A percentile compares a stretch with the other conserved stretches of the same genome.
Conservation (phyloP, 345 rosid genomes). For the Camelina laxa region DNA sequence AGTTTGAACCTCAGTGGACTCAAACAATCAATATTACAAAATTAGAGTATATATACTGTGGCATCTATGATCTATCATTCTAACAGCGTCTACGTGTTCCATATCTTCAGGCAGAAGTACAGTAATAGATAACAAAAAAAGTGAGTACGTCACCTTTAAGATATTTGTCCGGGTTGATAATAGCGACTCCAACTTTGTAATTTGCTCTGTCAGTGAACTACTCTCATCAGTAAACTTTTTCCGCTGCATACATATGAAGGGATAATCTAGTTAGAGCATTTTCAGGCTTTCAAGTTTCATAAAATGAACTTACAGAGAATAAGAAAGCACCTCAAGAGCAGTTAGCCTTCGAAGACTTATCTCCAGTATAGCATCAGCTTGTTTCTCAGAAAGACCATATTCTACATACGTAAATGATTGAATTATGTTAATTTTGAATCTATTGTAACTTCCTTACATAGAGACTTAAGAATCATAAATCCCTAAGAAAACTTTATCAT, state of each 20-base stretch:
- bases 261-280: constrained; percentile 17
- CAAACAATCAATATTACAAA: neutral
- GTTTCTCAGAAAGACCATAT: constrained; percentile 79
- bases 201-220: constrained; percentile 65
- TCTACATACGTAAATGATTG: constrained; percentile 47
- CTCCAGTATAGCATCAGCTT: constrained; percentile 89
- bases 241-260: constrained; percentile 54
- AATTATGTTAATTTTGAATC: neutral
- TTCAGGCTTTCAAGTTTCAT: neutral
- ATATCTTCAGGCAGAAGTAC: neutral
- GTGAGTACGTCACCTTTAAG: constrained; percentile 61
- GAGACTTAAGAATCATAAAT: neutral
- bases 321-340: constrained; percentile 73
- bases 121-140: constrained; percentile 2
- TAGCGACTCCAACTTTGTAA: constrained; percentile 70
- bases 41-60: neutral
- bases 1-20: constrained; percentile 3
- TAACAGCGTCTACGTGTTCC: neutral
- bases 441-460: neutral
- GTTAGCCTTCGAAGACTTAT: constrained; percentile 80
- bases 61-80: constrained; percentile 5
- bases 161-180: constrained; percentile 74
- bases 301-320: neutral
- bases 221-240: constrained; percentile 80
- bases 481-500: neutral